Evolutionary conservation across 2,329 filamentous ascomycete genomes (phyloP).

Genomic region (Paecilomyces sp.): DNA sequence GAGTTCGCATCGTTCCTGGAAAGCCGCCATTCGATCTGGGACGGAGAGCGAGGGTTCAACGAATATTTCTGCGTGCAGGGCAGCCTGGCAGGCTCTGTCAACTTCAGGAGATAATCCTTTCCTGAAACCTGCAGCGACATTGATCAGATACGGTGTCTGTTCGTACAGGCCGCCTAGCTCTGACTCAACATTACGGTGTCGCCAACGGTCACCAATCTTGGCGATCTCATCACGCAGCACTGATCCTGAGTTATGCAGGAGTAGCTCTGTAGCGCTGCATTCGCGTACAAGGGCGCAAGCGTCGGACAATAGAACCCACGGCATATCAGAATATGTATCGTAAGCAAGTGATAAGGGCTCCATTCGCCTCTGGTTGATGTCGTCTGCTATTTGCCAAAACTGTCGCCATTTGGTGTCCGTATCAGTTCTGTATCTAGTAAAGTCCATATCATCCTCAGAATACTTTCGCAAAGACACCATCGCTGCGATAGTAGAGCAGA

Average conservation of each 20-base stretch:
- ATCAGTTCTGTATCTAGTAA: conserved; percentile 64
- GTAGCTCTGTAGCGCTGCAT: conserved; percentile 69
- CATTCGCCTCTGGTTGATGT: conserved; percentile 77
- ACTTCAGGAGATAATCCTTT: conserved; percentile 64
- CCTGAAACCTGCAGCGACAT: conserved; percentile 63
- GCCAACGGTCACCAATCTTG: conserved; percentile 35
- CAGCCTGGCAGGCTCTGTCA: conserved; percentile 58
- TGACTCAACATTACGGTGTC: conserved; percentile 32
- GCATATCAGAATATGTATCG: conserved; percentile 62
- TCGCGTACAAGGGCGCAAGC: conserved; percentile 70
- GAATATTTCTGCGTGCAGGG: conserved; percentile 66
- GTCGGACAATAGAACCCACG: conserved; percentile 82
- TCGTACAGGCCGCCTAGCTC: conserved; percentile 49
- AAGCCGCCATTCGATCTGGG: conserved; percentile 65
- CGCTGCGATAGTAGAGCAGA: conserved; percentile 64
- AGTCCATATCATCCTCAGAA: conserved; percentile 61
- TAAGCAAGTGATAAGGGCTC: conserved; percentile 73
- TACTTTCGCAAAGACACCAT: conserved; percentile 59
- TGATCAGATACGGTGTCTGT: conserved; percentile 56
- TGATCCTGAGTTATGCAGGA: conserved; percentile 59
- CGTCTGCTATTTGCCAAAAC: conserved; percentile 77
- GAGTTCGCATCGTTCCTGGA: conserved; percentile 74
- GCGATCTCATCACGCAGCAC: conserved; percentile 29
- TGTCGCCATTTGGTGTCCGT: conserved; percentile 81
- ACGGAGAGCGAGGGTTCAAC: conserved; percentile 64